Base-by-base conservation (phyloP, 805 yeast species). In the Hanseniaspora opuntiae region DNA sequence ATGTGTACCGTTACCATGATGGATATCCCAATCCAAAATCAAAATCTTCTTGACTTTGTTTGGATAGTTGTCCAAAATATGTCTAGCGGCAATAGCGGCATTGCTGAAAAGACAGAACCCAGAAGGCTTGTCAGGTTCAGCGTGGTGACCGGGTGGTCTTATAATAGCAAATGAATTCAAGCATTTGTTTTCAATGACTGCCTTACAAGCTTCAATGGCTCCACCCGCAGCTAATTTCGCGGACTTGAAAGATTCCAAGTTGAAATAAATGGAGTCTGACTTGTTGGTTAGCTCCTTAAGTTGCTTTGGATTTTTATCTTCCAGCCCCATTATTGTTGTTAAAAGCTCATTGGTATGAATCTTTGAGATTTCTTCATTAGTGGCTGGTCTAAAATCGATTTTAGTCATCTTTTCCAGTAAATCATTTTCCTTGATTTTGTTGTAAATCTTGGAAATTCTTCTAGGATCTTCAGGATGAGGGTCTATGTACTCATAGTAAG, bases 381-480 rank as follows among this genome's bases (percentile, higher is more conserved):
- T 73, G 1, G 97, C 98, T 63, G 86, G 95, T 54, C 97, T 76
- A 4, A 86, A 86, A 0, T 96, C 96, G 40, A 93, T 81, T 62
- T 89, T 89, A 46, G 78, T 71, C 96, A 94, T 87, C 63, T 90
- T 97, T 37, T 71, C 76, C 54, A 93, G 82, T 16, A 93, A 73
- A 0, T 98, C 98, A 38, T 93, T 88, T 63, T 93, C 97, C 0
- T 96, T 97, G 44, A 93, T 74, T 41, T 85, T 84, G 68, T 93
- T 88, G 71, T 93, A 93, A 46, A 93, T 86, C 54, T 97, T 76
- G 68, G 89, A 93, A 37, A 90, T 89, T 60, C 99, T 79, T 57
- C 98, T 76, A 11, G 99, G 99, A 64, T 93, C 98, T 66, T 93
- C 99, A 4, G 99, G 99, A 65, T 93, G 99, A 2, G 97, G 98